Conservation (phyloP, 345 rosid species). For the Salix arbutifolia region DNA sequence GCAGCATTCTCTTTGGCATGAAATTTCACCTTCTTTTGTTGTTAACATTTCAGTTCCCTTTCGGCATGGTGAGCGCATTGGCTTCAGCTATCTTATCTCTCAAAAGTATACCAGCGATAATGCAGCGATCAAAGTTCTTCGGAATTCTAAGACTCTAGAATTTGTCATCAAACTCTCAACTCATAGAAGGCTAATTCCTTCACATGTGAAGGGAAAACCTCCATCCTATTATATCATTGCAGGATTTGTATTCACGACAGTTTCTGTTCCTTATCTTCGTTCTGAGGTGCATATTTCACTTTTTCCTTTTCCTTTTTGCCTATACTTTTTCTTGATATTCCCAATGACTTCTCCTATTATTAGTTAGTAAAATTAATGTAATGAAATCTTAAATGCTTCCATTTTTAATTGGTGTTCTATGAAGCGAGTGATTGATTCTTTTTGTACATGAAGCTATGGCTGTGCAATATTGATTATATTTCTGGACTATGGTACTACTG, state of each 20-base stretch:
- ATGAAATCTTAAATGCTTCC: not conserved
- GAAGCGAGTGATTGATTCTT: not conserved
- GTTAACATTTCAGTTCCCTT: constrained; percentile 65
- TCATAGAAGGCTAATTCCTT: constrained; percentile 81
- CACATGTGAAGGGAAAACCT: constrained; percentile 70
- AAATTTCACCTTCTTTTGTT: constrained; percentile 1
- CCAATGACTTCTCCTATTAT: not conserved
- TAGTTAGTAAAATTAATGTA: not conserved
- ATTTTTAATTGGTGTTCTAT: not conserved
- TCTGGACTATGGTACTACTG: not conserved
- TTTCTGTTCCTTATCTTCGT: constrained; percentile 88
- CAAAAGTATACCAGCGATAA: constrained; percentile 86
- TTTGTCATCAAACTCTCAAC: constrained; percentile 82
- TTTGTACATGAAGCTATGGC: not conserved
- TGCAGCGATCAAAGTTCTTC: constrained; percentile 74
- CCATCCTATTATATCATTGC: constrained; percentile 91
- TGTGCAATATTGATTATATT: not conserved
- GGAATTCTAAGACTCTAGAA: constrained; percentile 54
- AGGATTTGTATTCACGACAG: constrained; percentile 86
- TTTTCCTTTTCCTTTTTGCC: not conserved
- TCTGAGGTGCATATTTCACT: constrained; percentile 62
- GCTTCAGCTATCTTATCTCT: constrained; percentile 88
- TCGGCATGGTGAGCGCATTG: constrained; percentile 92
- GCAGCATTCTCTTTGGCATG: not conserved
- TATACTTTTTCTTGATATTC: not conserved